These are phyloP conservation scores for Panicum virgatum DNA, from an alignment of 202 grass and related monocot genomes.

Conservation along the genomic window DNA sequence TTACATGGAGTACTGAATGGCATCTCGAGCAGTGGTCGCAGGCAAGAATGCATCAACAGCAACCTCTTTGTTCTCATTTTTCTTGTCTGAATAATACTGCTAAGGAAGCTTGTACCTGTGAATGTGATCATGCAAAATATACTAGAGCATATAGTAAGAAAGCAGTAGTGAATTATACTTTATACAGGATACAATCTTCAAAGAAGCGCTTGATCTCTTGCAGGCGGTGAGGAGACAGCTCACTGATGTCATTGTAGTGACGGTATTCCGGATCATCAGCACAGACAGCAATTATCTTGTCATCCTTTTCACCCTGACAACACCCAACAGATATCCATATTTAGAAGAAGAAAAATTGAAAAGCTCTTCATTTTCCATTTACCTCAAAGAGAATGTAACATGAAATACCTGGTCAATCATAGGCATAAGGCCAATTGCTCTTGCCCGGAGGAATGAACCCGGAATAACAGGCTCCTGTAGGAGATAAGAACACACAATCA, in stretches of 20 bases:
- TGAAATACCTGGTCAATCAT: constrained; percentile 85
- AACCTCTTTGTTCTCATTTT: constrained; percentile 62
- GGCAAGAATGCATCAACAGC: constrained; percentile 62
- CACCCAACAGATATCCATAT: not conserved
- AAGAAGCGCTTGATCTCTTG: constrained; percentile 88
- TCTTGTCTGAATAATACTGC: constrained; percentile 43
- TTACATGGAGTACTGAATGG: constrained; percentile 65
- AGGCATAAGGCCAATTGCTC: constrained; percentile 83
- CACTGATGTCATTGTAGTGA: constrained; percentile 82
- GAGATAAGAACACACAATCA: not conserved
- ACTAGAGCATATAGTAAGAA: not conserved
- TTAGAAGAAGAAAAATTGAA: not conserved
- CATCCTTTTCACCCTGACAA: constrained; percentile 77
- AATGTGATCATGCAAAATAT: not conserved
- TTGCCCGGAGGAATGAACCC: constrained; percentile 78
- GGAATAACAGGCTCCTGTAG: constrained; percentile 67
- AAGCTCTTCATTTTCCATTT: not conserved
- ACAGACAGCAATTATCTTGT: constrained; percentile 92
- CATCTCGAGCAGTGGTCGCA: constrained; percentile 45
- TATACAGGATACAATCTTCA: constrained; percentile 81
- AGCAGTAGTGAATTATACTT: not conserved
- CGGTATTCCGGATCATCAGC: constrained; percentile 93
- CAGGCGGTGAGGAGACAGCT: constrained; percentile 80
- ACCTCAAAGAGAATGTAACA: not conserved
- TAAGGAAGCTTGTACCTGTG: constrained; percentile 39